Evolutionary conservation across 495 filamentous ascomycete genomes (phyloP).

Genomic region (Penicillium maclennaniae): DNA sequence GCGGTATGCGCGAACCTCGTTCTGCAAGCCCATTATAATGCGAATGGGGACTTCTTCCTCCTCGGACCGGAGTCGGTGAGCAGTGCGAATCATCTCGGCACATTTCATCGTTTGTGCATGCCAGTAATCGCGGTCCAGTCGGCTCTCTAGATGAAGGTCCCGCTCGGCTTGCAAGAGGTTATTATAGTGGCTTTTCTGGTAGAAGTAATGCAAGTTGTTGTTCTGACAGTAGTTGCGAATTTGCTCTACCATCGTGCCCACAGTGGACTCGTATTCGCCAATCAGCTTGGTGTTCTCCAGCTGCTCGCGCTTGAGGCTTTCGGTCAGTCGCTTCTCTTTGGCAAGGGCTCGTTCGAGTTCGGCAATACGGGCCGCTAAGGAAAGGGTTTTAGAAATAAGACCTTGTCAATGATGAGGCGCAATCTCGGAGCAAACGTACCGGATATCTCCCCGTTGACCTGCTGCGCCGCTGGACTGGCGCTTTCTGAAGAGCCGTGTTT

Average conservation of each 20-base stretch:
- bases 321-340: slow-evolving; percentile 44
- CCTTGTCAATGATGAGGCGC: background rate
- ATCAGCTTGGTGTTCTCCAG: slow-evolving; percentile 52
- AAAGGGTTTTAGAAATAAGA: background rate
- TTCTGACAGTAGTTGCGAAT: slow-evolving; percentile 59
- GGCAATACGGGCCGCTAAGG: slow-evolving; percentile 43
- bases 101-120: slow-evolving; percentile 54
- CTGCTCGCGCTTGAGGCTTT: slow-evolving; percentile 47
- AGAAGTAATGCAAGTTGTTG: slow-evolving; percentile 55
- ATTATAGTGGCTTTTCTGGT: slow-evolving; percentile 58
- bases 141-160: slow-evolving; percentile 51
- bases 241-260: slow-evolving; percentile 56
- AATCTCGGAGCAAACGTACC: slow-evolving; percentile 25
- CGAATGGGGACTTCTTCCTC: slow-evolving; percentile 48
- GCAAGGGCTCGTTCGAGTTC: slow-evolving; percentile 52
- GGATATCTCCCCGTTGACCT: slow-evolving; percentile 47
- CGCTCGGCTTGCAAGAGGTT: slow-evolving; percentile 55
- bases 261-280: slow-evolving; percentile 52
- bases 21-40: slow-evolving; percentile 49
- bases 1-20: slow-evolving; percentile 52
- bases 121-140: slow-evolving; percentile 63
- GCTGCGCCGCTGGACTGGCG: slow-evolving; percentile 39
- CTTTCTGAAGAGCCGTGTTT: slow-evolving; percentile 46
- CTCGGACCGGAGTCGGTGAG: slow-evolving; percentile 46
- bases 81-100: slow-evolving; percentile 51